These are phyloP conservation scores for Saitozyma sp. DNA, from an alignment of 768 basidiomycete species.

Conservation along the genomic window DNA sequence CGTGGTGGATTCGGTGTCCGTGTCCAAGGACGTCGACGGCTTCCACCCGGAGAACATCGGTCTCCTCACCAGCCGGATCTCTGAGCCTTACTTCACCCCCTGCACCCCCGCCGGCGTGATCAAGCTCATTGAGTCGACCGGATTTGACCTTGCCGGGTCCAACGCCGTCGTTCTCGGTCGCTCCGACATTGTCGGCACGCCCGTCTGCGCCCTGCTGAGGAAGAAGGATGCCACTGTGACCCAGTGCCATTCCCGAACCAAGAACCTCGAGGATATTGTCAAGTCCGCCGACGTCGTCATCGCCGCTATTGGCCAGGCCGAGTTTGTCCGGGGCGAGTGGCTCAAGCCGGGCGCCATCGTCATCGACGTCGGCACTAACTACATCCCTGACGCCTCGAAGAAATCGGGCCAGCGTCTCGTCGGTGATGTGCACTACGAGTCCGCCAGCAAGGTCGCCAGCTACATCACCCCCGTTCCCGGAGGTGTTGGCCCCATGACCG, in stretches of 20 bases:
- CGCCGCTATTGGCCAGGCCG: slow-evolving; percentile 92
- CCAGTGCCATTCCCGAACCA: slow-evolving; percentile 91
- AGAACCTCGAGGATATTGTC: slow-evolving; percentile 76
- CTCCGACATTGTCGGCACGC: slow-evolving; percentile 96
- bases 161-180: slow-evolving; percentile 91
- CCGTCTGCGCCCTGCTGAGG: slow-evolving; percentile 85
- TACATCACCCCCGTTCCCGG: slow-evolving; percentile 97
- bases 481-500: slow-evolving; percentile 99
- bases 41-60: slow-evolving; percentile 99
- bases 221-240: slow-evolving; percentile 93
- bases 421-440: slow-evolving; percentile 86
- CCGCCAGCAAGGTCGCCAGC: slow-evolving; percentile 75
- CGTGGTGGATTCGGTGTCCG: slow-evolving; percentile 91
- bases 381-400: slow-evolving; percentile 82
- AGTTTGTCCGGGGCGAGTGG: slow-evolving; percentile 90
- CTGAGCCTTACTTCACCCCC: slow-evolving; percentile 83
- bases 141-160: slow-evolving; percentile 71
- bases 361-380: slow-evolving; percentile 98
- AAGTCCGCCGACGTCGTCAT: slow-evolving; percentile 86
- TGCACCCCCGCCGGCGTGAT: slow-evolving; percentile 95
- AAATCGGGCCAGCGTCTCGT: slow-evolving; percentile 95
- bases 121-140: slow-evolving; percentile 83
- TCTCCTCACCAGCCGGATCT: slow-evolving; percentile 83
- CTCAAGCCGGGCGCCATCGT: slow-evolving; percentile 92
- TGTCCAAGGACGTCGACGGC: slow-evolving; percentile 95